Percentiles rank a stretch among this genome's conserved stretches.
Evolutionary conservation across 306 rosid species (phyloP).

Genomic region (Pterocarpus macrocarpus): DNA sequence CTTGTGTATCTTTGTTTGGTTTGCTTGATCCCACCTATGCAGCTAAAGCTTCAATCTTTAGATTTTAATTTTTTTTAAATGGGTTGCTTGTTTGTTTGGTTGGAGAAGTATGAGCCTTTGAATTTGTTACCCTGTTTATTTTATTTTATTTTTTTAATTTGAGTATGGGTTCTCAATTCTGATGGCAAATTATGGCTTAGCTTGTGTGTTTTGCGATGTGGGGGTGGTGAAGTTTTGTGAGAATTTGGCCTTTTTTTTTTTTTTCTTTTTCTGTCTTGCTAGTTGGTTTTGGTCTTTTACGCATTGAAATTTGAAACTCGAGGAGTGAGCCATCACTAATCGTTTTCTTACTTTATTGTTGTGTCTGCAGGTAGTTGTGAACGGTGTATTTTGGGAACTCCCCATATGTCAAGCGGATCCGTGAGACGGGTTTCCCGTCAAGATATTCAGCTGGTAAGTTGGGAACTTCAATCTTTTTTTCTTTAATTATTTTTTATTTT

Average conservation of each 20-base stretch:
- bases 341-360: background rate
- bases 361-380: constrained; percentile 36
- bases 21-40: constrained; percentile 39
- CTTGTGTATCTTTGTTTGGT: background rate
- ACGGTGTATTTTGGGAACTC: constrained; percentile 18
- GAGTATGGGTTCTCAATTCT: background rate
- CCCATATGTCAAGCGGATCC: constrained; percentile 80
- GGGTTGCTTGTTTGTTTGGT: background rate
- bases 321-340: background rate
- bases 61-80: background rate
- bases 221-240: constrained; percentile 6
- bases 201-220: background rate
- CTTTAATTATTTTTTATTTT: background rate
- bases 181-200: constrained; percentile 18
- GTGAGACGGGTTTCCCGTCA: constrained; percentile 82
- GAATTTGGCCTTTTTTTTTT: background rate
- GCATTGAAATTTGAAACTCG: constrained; percentile 16
- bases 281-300: constrained; percentile 20
- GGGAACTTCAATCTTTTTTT: background rate
- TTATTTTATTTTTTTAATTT: background rate
- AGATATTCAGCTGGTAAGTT: constrained; percentile 89
- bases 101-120: background rate
- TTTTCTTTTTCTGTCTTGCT: background rate
- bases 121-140: background rate
- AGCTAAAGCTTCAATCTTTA: background rate